These are phyloP conservation scores for Kwoniella bestiolae DNA, from an alignment of 768 basidiomycete genomes.

Conservation along the genomic window DNA sequence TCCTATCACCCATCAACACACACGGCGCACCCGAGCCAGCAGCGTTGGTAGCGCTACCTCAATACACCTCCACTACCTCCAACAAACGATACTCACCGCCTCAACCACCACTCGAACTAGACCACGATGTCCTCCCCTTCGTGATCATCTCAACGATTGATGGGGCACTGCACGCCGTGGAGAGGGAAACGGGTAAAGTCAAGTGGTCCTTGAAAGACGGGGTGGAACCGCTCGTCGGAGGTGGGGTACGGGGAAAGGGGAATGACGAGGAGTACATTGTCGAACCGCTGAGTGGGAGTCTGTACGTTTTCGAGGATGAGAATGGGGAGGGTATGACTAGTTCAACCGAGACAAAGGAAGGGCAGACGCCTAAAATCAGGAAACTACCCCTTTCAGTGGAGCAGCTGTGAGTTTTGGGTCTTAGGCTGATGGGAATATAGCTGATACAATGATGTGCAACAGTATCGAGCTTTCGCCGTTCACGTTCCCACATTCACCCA, in stretches of 20 bases:
- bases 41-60: conserved; percentile 43
- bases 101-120: conserved; percentile 44
- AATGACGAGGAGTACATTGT: conserved; percentile 80
- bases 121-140: conserved; percentile 74
- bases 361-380: conserved; percentile 62
- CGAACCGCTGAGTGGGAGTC: conserved; percentile 91
- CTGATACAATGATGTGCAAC: conserved; percentile 4
- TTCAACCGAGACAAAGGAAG: conserved; percentile 21
- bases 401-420: conserved; percentile 63
- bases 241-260: conserved; percentile 51
- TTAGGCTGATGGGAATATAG: neutral
- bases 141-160: conserved; percentile 92
- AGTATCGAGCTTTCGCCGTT: conserved; percentile 81
- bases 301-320: conserved; percentile 73
- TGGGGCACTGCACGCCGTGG: conserved; percentile 91
- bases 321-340: conserved; percentile 22
- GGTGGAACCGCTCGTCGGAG: conserved; percentile 52
- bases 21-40: conserved; percentile 37
- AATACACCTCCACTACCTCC: conserved; percentile 4
- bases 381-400: conserved; percentile 90
- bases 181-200: conserved; percentile 76
- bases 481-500: conserved; percentile 72
- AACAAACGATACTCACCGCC: conserved; percentile 14
- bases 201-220: conserved; percentile 82
- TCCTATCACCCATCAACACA: conserved; percentile 22